A percentile compares a stretch with the other conserved stretches of the same genome.
Evolutionary conservation across 2,329 filamentous ascomycete species (phyloP).

Genomic region (Aureobasidium mangrovei): DNA sequence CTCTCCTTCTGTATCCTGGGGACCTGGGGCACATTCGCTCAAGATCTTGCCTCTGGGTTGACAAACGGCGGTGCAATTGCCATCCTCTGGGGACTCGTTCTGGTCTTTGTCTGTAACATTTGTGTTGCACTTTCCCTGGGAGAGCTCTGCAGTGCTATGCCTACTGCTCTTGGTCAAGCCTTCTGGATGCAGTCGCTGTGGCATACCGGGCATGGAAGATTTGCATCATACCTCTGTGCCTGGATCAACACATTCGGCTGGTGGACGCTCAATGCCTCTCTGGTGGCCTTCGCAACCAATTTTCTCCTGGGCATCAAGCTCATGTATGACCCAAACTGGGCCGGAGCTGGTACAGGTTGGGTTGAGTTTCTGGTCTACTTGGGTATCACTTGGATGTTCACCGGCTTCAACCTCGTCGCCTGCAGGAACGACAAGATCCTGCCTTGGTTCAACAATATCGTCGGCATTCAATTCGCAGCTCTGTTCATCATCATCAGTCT

Average conservation of each 20-base stretch:
- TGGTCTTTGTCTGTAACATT: constrained; percentile 44
- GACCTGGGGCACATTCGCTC: constrained; percentile 51
- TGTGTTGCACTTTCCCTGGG: constrained; percentile 49
- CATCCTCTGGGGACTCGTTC: constrained; percentile 47
- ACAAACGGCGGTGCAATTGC: constrained; percentile 46
- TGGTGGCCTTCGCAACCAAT: constrained; percentile 50
- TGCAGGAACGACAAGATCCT: constrained; percentile 42
- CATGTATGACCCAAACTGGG: constrained; percentile 44
- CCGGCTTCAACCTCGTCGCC: constrained; percentile 42
- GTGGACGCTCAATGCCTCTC: constrained; percentile 49
- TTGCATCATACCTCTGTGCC: constrained; percentile 48
- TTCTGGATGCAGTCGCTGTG: constrained; percentile 46
- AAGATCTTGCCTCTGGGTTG: constrained; percentile 44
- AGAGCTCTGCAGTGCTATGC: constrained; percentile 51
- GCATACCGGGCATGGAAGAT: constrained; percentile 35
- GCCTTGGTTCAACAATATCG: constrained; percentile 49
- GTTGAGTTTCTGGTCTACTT: constrained; percentile 48
- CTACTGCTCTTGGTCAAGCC: constrained; percentile 51
- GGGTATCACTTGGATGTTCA: constrained; percentile 41
- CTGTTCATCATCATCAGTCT: constrained; percentile 46
- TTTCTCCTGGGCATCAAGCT: constrained; percentile 50
- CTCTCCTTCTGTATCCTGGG: constrained; percentile 50
- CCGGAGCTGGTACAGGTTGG: constrained; percentile 40
- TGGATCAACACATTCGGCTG: constrained; percentile 55
- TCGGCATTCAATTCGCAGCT: constrained; percentile 44